Evolutionary conservation across 2,329 filamentous ascomycete genomes (phyloP).

Genomic region (Aureobasidium leucospermi): DNA sequence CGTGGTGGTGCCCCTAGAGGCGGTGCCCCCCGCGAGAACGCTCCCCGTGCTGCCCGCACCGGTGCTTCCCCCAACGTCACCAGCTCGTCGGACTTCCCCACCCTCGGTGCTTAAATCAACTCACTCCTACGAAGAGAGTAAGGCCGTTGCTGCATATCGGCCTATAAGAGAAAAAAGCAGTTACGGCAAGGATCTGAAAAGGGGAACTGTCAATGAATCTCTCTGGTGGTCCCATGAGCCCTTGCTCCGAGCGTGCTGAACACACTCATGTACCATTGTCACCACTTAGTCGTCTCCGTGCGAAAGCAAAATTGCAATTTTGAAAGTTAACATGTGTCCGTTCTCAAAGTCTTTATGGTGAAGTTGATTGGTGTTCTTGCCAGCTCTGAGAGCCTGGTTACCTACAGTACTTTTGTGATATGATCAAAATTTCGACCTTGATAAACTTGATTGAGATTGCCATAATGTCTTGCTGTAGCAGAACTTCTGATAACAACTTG

Average conservation of each 20-base stretch:
- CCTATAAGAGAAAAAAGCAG: constrained; percentile 6
- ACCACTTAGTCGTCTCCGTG: constrained; percentile 6
- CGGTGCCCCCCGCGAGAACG: constrained; percentile 34
- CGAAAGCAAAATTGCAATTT: constrained; percentile 13
- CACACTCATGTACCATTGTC: constrained; percentile 11
- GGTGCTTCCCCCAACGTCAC: constrained; percentile 23
- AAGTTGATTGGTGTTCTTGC: background rate
- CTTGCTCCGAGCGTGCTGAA: constrained; percentile 1
- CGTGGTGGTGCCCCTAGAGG: constrained; percentile 39
- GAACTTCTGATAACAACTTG: too few relatives aligned
- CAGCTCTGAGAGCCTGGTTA: too few relatives aligned
- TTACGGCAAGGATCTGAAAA: constrained; percentile 1
- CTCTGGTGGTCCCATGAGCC: background rate
- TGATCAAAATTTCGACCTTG: too few relatives aligned
- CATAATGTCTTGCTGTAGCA: too few relatives aligned
- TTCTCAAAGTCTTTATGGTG: background rate
- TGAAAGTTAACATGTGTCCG: background rate
- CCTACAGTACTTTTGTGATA: too few relatives aligned
- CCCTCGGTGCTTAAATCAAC: constrained; percentile 23
- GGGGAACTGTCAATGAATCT: background rate
- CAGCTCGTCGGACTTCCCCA: constrained; percentile 29
- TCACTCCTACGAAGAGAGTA: background rate
- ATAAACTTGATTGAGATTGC: too few relatives aligned
- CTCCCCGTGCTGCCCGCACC: constrained; percentile 31
- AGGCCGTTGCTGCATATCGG: constrained; percentile 10